These are phyloP conservation scores for Pseudovirgaria hyperparasitica DNA, from an alignment of 2,329 filamentous ascomycete species.

Conservation along the genomic window DNA sequence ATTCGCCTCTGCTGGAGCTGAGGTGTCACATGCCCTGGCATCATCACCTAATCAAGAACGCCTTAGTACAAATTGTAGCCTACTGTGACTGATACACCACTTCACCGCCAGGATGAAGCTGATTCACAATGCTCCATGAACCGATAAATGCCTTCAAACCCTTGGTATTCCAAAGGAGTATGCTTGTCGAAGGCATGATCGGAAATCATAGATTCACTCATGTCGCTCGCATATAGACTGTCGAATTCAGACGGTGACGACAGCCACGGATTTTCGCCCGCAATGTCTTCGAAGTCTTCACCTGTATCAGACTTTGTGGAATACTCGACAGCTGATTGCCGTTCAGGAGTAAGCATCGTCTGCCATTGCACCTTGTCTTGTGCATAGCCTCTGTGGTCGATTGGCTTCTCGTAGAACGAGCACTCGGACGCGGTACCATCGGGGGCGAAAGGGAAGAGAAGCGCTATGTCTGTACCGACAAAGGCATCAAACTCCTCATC, in stretches of 20 bases:
- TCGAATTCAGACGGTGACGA: slow-evolving; percentile 43
- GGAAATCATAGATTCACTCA: slow-evolving; percentile 15
- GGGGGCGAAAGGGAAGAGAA: slow-evolving; percentile 80
- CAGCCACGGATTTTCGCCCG: slow-evolving; percentile 38
- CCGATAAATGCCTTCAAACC: slow-evolving; percentile 51
- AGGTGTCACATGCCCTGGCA: too few relatives aligned
- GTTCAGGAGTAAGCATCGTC: slow-evolving; percentile 40
- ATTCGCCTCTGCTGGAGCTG: too few relatives aligned
- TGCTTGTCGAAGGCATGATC: slow-evolving; percentile 13
- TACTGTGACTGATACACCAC: too few relatives aligned
- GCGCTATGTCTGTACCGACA: slow-evolving; percentile 57
- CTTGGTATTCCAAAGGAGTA: slow-evolving; percentile 45
- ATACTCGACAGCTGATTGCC: slow-evolving; percentile 20
- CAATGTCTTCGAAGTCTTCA: slow-evolving; percentile 29
- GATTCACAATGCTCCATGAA: slow-evolving; percentile 53
- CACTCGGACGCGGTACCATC: slow-evolving; percentile 36
- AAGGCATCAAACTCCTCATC: slow-evolving; percentile 62
- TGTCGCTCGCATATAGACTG: slow-evolving; percentile 43
- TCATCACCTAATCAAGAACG: too few relatives aligned
- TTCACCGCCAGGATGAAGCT: too few relatives aligned
- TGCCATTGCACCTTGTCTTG: slow-evolving; percentile 40
- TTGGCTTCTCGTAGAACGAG: slow-evolving; percentile 32
- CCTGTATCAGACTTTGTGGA: slow-evolving; percentile 25
- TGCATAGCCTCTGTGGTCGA: slow-evolving; percentile 16
- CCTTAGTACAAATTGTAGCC: too few relatives aligned